A percentile compares a stretch with the other conserved stretches of the same genome.
These are phyloP conservation scores for Phaeosphaeria sp. DNA, from an alignment of 2,329 filamentous ascomycete genomes.

Conservation along the genomic window DNA sequence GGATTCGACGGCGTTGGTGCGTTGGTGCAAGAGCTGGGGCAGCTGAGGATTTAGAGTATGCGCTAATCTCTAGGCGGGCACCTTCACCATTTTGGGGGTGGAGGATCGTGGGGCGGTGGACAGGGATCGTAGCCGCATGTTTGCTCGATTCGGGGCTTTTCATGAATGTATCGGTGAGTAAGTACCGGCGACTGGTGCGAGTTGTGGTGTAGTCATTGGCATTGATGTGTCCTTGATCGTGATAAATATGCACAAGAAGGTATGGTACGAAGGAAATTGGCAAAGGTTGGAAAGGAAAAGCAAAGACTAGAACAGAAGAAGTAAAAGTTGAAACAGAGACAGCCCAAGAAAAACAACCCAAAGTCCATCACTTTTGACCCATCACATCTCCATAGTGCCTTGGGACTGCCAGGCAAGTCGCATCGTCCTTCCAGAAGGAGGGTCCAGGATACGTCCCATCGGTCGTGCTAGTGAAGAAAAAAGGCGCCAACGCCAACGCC, in stretches of 20 bases:
- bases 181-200: background rate
- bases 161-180: background rate
- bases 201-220: background rate
- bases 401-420: background rate
- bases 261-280: background rate
- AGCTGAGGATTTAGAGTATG: slow-evolving; percentile 9
- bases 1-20: slow-evolving; percentile 8
- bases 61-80: slow-evolving; percentile 8
- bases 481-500: slow-evolving; percentile 17
- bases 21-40: background rate
- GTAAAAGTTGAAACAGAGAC: background rate
- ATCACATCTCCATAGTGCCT: background rate
- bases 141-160: background rate
- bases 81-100: background rate
- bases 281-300: background rate
- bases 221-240: background rate
- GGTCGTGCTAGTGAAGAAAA: slow-evolving; percentile 3
- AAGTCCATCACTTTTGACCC: slow-evolving; percentile 1
- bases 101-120: background rate
- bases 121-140: background rate
- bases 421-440: slow-evolving; percentile 6
- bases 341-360: background rate
- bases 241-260: slow-evolving; percentile 5
- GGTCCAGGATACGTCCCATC: slow-evolving; percentile 1
- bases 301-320: background rate